Percentiles rank a stretch among this genome's conserved stretches.
Conservation (phyloP, 306 rosid species). For the Quillaja saponaria region DNA sequence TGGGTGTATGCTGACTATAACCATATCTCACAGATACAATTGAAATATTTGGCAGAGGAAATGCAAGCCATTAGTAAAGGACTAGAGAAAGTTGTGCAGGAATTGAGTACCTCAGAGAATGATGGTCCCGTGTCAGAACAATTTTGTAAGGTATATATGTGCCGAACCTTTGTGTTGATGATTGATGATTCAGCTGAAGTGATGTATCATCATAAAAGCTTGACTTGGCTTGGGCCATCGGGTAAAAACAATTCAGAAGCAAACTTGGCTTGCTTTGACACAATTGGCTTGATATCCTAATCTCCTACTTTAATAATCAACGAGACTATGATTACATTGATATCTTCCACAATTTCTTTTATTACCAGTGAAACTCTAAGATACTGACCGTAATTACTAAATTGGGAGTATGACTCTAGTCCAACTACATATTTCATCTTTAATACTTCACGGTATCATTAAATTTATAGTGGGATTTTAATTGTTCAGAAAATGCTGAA, state of each 20-base stretch:
- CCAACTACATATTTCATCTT: slow-evolving; percentile 3
- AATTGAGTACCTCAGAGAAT: slow-evolving; percentile 80
- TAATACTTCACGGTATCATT: background rate
- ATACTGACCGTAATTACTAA: too few relatives aligned
- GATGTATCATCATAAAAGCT: slow-evolving; percentile 3
- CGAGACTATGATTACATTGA: slow-evolving; percentile 5
- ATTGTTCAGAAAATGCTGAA: too few relatives aligned
- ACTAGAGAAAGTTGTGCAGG: slow-evolving; percentile 90
- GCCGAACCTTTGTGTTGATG: background rate
- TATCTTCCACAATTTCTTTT: slow-evolving; percentile 2
- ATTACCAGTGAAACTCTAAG: slow-evolving; percentile 2
- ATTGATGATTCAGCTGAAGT: slow-evolving; percentile 1
- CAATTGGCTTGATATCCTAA: background rate
- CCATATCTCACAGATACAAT: slow-evolving; percentile 67
- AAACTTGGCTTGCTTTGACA: slow-evolving; percentile 24
- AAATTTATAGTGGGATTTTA: background rate
- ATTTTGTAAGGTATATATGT: slow-evolving; percentile 74
- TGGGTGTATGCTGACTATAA: slow-evolving; percentile 25
- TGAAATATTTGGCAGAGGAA: slow-evolving; percentile 96
- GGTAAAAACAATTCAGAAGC: slow-evolving; percentile 16
- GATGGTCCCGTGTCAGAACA: slow-evolving; percentile 75
- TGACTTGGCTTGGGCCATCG: slow-evolving; percentile 3
- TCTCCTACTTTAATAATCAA: background rate
- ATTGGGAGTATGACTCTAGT: background rate
- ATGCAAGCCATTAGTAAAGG: slow-evolving; percentile 98